Base-by-base conservation (phyloP, 805 yeast genomes). In the Tetrapisispora namnaoensis region DNA sequence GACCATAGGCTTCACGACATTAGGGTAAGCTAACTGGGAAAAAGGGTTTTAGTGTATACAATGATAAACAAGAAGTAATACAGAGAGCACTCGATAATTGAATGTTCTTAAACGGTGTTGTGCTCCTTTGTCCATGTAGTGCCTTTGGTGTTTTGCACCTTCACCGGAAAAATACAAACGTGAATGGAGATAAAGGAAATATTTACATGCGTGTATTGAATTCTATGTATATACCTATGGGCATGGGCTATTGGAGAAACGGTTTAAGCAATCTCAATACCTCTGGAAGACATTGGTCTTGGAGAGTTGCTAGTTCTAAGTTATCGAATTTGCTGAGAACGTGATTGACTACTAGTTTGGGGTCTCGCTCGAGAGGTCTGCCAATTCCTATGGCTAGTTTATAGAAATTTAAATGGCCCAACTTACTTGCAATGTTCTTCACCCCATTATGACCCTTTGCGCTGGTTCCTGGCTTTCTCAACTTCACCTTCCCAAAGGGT, bases 371-470 rank as follows among this genome's bases (percentile, higher is more conserved):
- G 4, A 32, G 42, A 1, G 59, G 59, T 48, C 85, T 70, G 1
- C 87, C 95, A 16, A 90, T 84, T 0, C 97, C 97, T 9, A 89
- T 70, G 17, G 83, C 78, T 14, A 89, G 60, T 45, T 86, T 77
- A n/a, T 78, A 72, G 59, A 82, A 86, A 17, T 70, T 72, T 35
- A 71, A 70, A 27, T 53, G 59, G 0, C 82, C 82, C 36, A 75
- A 62, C 21, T 50, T 39, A 7, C 62, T 54, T 41, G 74, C 75
- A 3, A 90, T 74, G 38, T 83, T 77, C 52, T 75, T 74, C 27
- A 90, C 70, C 0, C 96, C 97, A 59, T 87, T 88, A 58, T 90
- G 98, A 0, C 96, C 96, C 42, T 93, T 70, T 16, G 80, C 73
- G 40, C 86, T 77, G 0, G 83, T 71, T 1, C 78, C 76, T 14